Conservation (phyloP, 140 eudicot genomes). For the Anethum foeniculum region DNA sequence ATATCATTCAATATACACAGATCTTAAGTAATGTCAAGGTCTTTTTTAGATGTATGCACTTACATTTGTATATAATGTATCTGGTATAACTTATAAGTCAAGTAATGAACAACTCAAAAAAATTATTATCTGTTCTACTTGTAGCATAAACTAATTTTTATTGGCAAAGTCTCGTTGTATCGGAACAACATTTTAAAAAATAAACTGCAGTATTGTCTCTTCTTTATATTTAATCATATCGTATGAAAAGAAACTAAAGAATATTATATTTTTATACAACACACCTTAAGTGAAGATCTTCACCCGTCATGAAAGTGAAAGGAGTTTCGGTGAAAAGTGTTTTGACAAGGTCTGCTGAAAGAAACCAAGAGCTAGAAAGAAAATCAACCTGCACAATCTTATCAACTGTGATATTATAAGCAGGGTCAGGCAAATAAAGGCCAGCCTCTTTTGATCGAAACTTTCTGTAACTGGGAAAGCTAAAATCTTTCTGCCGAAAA, state of each 20-base stretch:
- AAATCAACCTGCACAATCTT: slow-evolving; percentile 91
- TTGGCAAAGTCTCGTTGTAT: too few relatives aligned
- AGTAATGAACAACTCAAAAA: neutral
- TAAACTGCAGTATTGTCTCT: neutral
- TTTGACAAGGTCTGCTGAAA: slow-evolving; percentile 77
- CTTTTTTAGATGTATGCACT: neutral
- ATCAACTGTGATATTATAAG: slow-evolving; percentile 75
- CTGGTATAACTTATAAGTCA: neutral
- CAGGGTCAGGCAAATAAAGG: slow-evolving; percentile 95
- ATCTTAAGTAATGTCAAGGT: neutral
- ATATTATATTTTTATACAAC: neutral
- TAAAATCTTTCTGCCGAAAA: slow-evolving; percentile 77
- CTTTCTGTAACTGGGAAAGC: slow-evolving; percentile 92
- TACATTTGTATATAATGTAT: neutral
- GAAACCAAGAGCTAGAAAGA: slow-evolving; percentile 94
- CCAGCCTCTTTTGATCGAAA: slow-evolving; percentile 93
- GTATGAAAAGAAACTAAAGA: neutral
- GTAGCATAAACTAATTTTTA: too few relatives aligned
- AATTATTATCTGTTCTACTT: neutral
- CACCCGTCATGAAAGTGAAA: slow-evolving; percentile 84
- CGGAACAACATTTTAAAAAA: neutral
- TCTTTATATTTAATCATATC: neutral
- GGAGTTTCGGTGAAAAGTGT: slow-evolving; percentile 87
- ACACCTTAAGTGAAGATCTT: slow-evolving; percentile 92
- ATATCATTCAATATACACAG: neutral